Conservation (phyloP, 75 land plant genomes). For the Picea glauca region DNA sequence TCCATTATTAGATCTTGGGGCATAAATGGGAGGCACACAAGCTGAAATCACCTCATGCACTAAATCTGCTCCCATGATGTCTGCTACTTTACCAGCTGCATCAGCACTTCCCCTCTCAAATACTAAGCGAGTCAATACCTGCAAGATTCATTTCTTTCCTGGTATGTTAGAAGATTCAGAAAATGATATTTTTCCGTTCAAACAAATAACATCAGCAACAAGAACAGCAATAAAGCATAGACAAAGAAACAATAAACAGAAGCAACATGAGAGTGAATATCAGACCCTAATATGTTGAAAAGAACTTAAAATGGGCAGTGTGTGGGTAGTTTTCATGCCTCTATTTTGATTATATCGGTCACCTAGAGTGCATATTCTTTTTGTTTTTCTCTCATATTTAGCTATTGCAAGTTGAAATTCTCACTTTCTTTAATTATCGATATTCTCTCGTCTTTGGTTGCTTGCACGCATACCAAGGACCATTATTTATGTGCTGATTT, state of each 20-base stretch:
- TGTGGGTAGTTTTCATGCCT: too few species aligned
- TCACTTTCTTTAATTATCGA: too few species aligned
- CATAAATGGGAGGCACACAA: constrained; percentile 98
- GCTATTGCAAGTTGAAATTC: too few species aligned
- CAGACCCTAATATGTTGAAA: too few species aligned
- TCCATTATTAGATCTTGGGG: constrained; percentile 77
- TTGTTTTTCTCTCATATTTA: too few species aligned
- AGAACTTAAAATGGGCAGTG: too few species aligned
- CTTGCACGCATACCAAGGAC: too few species aligned
- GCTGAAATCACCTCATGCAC: constrained; percentile 98
- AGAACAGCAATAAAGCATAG: neutral
- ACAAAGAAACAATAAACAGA: neutral
- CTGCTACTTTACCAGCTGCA: constrained; percentile 97
- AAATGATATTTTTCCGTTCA: neutral
- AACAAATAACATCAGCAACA: neutral
- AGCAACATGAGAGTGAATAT: too few species aligned
- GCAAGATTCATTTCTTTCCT: constrained; percentile 17
- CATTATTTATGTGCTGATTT: too few species aligned
- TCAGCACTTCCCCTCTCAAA: constrained; percentile 96
- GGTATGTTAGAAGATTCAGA: neutral
- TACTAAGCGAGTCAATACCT: constrained; percentile 93
- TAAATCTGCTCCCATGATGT: constrained; percentile 89
- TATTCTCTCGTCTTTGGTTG: too few species aligned
- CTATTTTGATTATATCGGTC: too few species aligned
- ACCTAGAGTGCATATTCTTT: too few species aligned